Base-by-base conservation (phyloP, 1,284 basidiomycete species). In the Leccinum griseonigrum region DNA sequence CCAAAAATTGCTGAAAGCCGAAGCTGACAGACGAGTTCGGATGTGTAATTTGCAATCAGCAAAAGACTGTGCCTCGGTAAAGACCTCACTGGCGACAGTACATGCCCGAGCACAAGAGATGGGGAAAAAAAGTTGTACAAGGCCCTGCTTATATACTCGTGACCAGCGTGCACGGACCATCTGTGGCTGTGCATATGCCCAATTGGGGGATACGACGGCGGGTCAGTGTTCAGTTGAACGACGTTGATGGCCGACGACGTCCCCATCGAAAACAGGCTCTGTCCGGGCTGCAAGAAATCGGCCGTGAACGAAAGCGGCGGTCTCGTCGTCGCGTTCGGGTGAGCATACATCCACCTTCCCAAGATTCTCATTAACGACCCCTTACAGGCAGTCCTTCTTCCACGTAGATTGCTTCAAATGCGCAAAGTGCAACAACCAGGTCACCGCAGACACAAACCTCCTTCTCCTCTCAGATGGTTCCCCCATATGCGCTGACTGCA, bases 401-500 rank as follows among this genome's bases (percentile, higher is more conserved):
- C 89, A 91, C 65, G 86, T 91, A 63, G 86, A 90, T 73, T 91
- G 89, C 74, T 93, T 93, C 80, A 91, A 87, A 69, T 93, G 91
- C 69, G 91, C 91, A 50, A 93, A 93, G 76, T 93, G 91, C 71
- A 78, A 80, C 60, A 83, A 91, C 73, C 84, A 88, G 72, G 91
- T 93, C 65, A 91, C 88, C 40, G 90, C 96, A 36, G 97, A 98
- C 75, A 98, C 96, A 48, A 98, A 98, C 77, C 85, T 99, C 26
- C 85, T 99, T 28, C 82, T 99, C 10, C 88, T 99, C 56, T 96
- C 95, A 32, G 97, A 99, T 75, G 97, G 97, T 22, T 95, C 92
- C 40, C 97, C 97, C 38, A 95, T 99, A 58, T 99, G 97, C 74
- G 91, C 94, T 28, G 91, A 95, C 69, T 99, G 97, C 81, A 97